Percentiles rank a stretch among this genome's conserved stretches.
phyloP scores from a whole-genome alignment of 164 flowering plant species.

The Liquidambar formosana region DNA sequence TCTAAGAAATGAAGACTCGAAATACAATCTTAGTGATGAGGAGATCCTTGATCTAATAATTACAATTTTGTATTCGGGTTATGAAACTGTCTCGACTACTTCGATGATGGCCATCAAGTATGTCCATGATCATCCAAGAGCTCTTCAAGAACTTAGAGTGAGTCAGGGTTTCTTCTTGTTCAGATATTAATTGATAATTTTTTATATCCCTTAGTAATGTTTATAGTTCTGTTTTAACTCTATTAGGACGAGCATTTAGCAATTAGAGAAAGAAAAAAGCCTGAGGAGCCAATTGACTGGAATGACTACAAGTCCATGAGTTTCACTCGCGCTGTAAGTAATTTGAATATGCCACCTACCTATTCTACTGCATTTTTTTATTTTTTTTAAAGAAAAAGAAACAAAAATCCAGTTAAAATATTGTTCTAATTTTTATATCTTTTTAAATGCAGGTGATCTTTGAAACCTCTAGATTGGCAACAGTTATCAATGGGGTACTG shows the following conservation, averaged over 20 bases:
- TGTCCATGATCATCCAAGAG: conserved; percentile 66
- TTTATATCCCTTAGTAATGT: not conserved
- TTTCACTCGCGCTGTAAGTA: conserved; percentile 65
- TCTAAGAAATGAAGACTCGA: conserved; percentile 30
- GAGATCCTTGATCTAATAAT: conserved; percentile 66
- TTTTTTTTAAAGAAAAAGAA: not conserved
- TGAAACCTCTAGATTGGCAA: conserved; percentile 76
- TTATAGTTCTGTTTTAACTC: not conserved
- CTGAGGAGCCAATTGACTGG: conserved; percentile 55
- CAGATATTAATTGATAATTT: not conserved
- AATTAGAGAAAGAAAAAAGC: conserved; percentile 49
- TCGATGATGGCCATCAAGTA: conserved; percentile 77
- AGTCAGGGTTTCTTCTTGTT: conserved; percentile 8
- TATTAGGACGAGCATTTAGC: conserved; percentile 59
- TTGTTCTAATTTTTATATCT: not conserved
- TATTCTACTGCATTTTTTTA: not conserved
- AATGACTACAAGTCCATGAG: conserved; percentile 58
- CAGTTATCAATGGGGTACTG: conserved; percentile 76
- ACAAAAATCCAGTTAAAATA: not conserved
- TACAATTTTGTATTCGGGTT: conserved; percentile 65
- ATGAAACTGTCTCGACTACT: conserved; percentile 69
- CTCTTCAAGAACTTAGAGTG: conserved; percentile 61
- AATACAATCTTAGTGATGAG: conserved; percentile 45
- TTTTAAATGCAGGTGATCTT: conserved; percentile 53
- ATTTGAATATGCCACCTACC: not conserved